A percentile compares a stretch with the other conserved stretches of the same genome.
Evolutionary conservation across 164 flowering plant genomes (phyloP).

Genomic region (Tinospora cordifolia): DNA sequence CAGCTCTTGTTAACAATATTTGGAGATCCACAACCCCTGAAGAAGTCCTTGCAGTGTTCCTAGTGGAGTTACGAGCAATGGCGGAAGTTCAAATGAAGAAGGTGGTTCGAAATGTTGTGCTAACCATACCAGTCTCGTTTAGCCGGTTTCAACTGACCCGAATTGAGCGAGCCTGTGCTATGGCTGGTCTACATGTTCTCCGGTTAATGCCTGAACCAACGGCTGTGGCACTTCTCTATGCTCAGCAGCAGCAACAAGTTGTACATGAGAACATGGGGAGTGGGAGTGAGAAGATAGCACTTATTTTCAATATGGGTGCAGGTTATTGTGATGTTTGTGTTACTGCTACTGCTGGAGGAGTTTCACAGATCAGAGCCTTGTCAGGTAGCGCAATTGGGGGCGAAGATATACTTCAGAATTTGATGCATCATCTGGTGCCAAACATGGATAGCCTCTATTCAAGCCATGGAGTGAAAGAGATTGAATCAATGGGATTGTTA

Average conservation of each 20-base stretch:
- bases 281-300: slow-evolving; percentile 69
- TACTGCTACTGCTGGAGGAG: slow-evolving; percentile 85
- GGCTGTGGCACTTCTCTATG: slow-evolving; percentile 77
- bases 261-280: slow-evolving; percentile 61
- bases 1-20: slow-evolving; percentile 71
- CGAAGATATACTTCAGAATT: slow-evolving; percentile 73
- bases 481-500: slow-evolving; percentile 52
- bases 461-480: slow-evolving; percentile 49
- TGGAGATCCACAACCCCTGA: slow-evolving; percentile 94
- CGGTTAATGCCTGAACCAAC: slow-evolving; percentile 95
- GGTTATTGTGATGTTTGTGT: slow-evolving; percentile 83
- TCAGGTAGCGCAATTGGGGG: slow-evolving; percentile 76
- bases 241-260: slow-evolving; percentile 72
- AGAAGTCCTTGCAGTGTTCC: slow-evolving; percentile 76
- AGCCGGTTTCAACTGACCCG: slow-evolving; percentile 77
- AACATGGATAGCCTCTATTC: slow-evolving; percentile 37
- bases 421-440: slow-evolving; percentile 61
- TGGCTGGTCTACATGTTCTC: slow-evolving; percentile 83
- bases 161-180: slow-evolving; percentile 89
- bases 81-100: slow-evolving; percentile 60
- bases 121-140: slow-evolving; percentile 78
- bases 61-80: slow-evolving; percentile 66
- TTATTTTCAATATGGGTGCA: slow-evolving; percentile 85
- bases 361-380: slow-evolving; percentile 78
- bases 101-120: slow-evolving; percentile 58